Evolutionary conservation across 176 grass and related monocot species (phyloP).

Genomic region (Pontederia paniculata): DNA sequence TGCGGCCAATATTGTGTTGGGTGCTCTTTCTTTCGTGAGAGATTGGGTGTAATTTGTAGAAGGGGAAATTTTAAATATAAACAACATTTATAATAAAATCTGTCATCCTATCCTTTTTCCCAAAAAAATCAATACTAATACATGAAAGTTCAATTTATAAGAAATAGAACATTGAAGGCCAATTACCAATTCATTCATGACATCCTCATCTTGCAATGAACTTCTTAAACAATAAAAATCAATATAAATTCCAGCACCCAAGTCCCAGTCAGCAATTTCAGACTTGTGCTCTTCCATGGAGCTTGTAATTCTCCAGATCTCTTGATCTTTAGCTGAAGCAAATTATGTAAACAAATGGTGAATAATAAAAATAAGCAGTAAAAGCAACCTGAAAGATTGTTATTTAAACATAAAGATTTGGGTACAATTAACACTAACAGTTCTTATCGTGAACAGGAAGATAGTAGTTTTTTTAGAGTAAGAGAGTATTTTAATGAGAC

Average conservation of each 20-base stretch:
- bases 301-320: constrained; percentile 72
- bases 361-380: constrained; percentile 1
- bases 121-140: not conserved
- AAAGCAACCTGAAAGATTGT: constrained; percentile 1
- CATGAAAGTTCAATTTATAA: not conserved
- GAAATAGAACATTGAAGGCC: not conserved
- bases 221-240: constrained; percentile 59
- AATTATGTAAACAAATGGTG: not conserved
- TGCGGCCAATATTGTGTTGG: too few species aligned
- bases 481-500: too few species aligned
- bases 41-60: too few species aligned
- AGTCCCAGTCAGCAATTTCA: constrained; percentile 88
- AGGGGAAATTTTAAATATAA: too few species aligned
- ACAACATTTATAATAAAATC: too few species aligned
- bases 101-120: too few species aligned
- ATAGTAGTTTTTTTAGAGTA: too few species aligned
- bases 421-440: too few species aligned
- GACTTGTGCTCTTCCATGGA: constrained; percentile 68
- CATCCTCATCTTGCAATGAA: constrained; percentile 53
- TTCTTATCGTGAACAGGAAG: too few species aligned
- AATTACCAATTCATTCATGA: constrained; percentile 54
- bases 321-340: constrained; percentile 51
- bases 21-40: too few species aligned
- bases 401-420: constrained; percentile 1
- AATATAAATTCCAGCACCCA: constrained; percentile 80